Evolutionary conservation across 345 rosid genomes (phyloP).

Genomic region (Psidium friedrichsthalianum): DNA sequence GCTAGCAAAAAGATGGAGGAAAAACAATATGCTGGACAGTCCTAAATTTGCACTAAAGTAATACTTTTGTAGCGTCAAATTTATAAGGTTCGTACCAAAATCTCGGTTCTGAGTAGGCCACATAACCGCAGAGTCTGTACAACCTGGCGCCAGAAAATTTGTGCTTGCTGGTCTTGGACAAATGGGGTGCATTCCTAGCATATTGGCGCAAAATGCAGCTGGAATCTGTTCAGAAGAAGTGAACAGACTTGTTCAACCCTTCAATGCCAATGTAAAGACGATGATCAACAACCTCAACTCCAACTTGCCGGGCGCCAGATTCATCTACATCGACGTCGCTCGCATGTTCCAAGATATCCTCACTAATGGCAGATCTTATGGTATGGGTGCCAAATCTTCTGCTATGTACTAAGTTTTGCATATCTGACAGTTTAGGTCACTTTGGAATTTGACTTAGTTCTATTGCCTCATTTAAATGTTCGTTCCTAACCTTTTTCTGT

Average conservation of each 20-base stretch:
- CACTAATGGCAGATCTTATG: slow-evolving; percentile 36
- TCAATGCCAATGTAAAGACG: slow-evolving; percentile 66
- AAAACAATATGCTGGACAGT: not conserved
- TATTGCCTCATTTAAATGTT: not conserved
- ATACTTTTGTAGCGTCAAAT: not conserved
- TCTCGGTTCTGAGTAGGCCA: not conserved
- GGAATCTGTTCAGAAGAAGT: slow-evolving; percentile 79
- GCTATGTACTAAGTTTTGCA: not conserved
- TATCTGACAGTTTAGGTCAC: not conserved
- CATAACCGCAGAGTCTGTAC: slow-evolving; percentile 37
- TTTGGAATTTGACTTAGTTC: not conserved
- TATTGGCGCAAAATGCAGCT: slow-evolving; percentile 55
- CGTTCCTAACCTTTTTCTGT: not conserved
- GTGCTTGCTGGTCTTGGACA: slow-evolving; percentile 68
- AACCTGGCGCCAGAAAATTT: slow-evolving; percentile 80
- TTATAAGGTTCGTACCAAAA: not conserved
- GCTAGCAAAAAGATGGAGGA: not conserved
- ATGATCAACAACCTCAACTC: slow-evolving; percentile 57
- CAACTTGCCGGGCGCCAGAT: slow-evolving; percentile 52
- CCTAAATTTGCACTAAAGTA: not conserved
- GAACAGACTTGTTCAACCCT: slow-evolving; percentile 63
- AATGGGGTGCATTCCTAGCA: slow-evolving; percentile 98
- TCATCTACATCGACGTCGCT: slow-evolving; percentile 52
- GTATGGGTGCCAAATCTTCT: slow-evolving; percentile 18
- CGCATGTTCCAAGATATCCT: slow-evolving; percentile 52